phyloP scores from a whole-genome alignment of 208 protist species.

The Wallacemonas sp. region DNA sequence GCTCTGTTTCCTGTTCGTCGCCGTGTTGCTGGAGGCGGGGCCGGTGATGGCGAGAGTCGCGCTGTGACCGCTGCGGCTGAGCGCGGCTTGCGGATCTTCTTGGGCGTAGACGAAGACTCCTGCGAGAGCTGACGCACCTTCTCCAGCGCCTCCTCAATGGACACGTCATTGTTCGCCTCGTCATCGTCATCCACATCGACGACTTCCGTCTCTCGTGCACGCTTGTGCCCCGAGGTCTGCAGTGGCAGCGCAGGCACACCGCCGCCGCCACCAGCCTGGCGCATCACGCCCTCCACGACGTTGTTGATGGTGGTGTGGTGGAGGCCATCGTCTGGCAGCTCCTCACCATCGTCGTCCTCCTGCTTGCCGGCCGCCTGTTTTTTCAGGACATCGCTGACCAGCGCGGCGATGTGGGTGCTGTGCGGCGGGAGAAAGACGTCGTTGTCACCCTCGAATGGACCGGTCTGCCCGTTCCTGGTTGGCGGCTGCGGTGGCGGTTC shows the following conservation, averaged over 20 bases:
- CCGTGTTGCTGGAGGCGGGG: neutral
- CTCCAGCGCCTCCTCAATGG: constrained; percentile 1
- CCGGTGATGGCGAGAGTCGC: neutral
- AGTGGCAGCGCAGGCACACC: neutral
- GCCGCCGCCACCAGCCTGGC: neutral
- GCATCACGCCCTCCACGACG: constrained; percentile 28
- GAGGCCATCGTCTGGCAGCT: constrained; percentile 62
- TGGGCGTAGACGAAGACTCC: neutral
- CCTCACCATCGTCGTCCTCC: constrained; percentile 42
- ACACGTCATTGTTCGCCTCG: neutral
- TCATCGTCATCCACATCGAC: constrained; percentile 27
- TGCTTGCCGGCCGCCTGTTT: neutral
- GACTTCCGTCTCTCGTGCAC: neutral
- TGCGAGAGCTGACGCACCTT: neutral
- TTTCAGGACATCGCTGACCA: constrained; percentile 1
- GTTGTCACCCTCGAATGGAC: constrained; percentile 1
- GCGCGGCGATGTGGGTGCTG: neutral
- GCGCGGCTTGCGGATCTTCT: neutral
- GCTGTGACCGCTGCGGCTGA: neutral
- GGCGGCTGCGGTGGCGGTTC: neutral
- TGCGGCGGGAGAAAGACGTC: constrained; percentile 22
- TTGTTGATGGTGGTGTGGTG: constrained; percentile 34
- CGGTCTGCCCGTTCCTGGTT: neutral
- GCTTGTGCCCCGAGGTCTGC: constrained; percentile 7
- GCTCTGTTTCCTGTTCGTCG: neutral